phyloP scores from a whole-genome alignment of 1,139 yeast genomes.

The Pichia sp. region DNA sequence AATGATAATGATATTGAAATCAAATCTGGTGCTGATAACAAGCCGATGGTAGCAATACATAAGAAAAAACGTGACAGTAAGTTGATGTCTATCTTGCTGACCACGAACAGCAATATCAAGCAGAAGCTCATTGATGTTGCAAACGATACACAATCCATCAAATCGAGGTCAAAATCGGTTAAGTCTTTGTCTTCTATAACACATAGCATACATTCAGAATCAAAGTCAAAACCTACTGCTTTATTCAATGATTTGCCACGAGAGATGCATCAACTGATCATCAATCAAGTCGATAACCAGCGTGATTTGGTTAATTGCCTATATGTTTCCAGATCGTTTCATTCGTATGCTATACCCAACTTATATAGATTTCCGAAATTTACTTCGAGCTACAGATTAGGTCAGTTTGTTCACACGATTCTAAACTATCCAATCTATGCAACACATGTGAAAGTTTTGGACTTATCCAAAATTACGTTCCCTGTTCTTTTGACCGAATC shows the following conservation, averaged over 20 bases:
- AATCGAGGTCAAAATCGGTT: constrained; percentile 24
- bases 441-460: constrained; percentile 47
- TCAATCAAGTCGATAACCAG: constrained; percentile 29
- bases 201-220: constrained; percentile 3
- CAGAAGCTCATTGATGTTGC: constrained; percentile 28
- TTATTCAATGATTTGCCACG: constrained; percentile 29
- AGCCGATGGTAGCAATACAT: constrained; percentile 14
- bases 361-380: constrained; percentile 53
- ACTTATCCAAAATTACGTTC: constrained; percentile 50
- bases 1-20: constrained; percentile 17
- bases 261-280: constrained; percentile 29
- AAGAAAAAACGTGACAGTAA: constrained; percentile 16
- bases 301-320: constrained; percentile 39
- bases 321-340: constrained; percentile 47
- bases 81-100: constrained; percentile 23
- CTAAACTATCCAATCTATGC: constrained; percentile 55
- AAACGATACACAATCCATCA: constrained; percentile 27
- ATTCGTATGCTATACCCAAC: constrained; percentile 48
- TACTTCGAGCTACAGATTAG: constrained; percentile 68
- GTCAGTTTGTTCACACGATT: constrained; percentile 67
- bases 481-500: constrained; percentile 40
- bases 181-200: constrained; percentile 17
- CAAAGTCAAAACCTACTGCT: constrained; percentile 11
- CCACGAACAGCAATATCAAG: constrained; percentile 26
- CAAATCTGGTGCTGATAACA: constrained; percentile 5